Evolutionary conservation across 1,284 basidiomycete genomes (phyloP).

Genomic region (Microbotryomycetes sp.): DNA sequence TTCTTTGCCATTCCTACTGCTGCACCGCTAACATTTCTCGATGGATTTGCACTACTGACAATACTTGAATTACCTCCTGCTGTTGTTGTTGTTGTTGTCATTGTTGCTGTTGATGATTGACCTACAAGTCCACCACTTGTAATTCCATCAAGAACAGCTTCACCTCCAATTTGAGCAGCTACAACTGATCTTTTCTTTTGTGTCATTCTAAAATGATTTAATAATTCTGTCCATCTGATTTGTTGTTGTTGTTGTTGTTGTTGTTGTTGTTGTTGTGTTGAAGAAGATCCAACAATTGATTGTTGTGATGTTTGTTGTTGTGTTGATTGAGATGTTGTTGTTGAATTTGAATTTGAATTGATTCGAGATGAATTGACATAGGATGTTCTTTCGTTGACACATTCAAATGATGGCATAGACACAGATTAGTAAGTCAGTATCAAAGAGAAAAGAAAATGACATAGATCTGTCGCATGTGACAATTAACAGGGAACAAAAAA

Average conservation of each 20-base stretch:
- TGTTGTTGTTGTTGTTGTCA: not conserved
- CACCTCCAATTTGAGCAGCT: not conserved
- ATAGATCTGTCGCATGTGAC: not conserved
- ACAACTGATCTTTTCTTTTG: conserved; percentile 24
- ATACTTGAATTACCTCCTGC: not conserved
- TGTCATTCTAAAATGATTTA: conserved; percentile 52
- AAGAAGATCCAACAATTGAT: not conserved
- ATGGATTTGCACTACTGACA: not conserved
- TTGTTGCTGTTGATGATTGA: not conserved
- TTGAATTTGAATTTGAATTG: too few species aligned
- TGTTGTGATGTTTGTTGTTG: not conserved
- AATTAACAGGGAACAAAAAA: not conserved
- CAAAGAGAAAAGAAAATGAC: not conserved
- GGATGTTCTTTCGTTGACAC: too few species aligned
- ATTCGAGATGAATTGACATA: too few species aligned
- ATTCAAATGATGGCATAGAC: too few species aligned
- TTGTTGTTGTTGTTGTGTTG: not conserved
- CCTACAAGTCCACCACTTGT: not conserved
- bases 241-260: conserved; percentile 51
- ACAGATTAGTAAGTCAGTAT: not conserved
- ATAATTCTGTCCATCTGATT: conserved; percentile 78
- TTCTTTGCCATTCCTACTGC: not conserved
- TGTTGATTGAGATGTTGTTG: too few species aligned
- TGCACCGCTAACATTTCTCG: not conserved
- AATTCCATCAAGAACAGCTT: not conserved